Percentiles rank a stretch among this genome's conserved stretches.
Evolutionary conservation across 257 asterid species (phyloP).

Genomic region (Capsicum chinense): DNA sequence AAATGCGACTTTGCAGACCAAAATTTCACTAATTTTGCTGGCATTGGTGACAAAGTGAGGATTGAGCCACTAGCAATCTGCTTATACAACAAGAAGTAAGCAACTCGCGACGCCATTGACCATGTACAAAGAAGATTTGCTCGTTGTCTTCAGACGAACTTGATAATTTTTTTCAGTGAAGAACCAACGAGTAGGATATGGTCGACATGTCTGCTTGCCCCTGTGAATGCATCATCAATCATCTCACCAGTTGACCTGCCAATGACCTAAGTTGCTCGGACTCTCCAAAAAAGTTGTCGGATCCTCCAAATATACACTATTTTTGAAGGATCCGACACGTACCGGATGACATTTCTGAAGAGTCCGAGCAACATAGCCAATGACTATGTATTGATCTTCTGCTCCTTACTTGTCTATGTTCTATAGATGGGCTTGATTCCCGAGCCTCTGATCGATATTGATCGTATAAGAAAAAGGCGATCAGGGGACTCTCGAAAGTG

Average conservation of each 20-base stretch:
- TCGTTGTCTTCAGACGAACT: background rate
- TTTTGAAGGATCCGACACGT: too few species aligned
- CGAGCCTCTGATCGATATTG: background rate
- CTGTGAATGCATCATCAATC: background rate
- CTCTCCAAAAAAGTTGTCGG: too few species aligned
- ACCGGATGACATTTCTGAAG: too few species aligned
- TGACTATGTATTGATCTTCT: conserved; percentile 1
- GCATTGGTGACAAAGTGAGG: conserved; percentile 10
- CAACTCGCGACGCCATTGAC: background rate
- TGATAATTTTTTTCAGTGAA: background rate
- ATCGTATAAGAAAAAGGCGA: background rate
- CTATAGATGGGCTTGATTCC: background rate
- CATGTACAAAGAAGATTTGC: background rate
- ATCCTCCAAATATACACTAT: too few species aligned
- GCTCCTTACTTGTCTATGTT: background rate
- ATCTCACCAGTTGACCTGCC: background rate
- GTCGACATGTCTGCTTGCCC: background rate
- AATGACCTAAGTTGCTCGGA: background rate
- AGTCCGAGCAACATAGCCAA: too few species aligned
- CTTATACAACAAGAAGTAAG: background rate
- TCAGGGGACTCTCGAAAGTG: background rate
- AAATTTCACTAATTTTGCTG: background rate
- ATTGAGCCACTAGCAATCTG: background rate
- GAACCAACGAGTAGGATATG: background rate
- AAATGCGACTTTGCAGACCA: background rate